A percentile compares a stretch with the other conserved stretches of the same genome.
These are phyloP conservation scores for Mycosphaerella arachidis DNA, from an alignment of 2,329 filamentous ascomycete genomes.

Conservation along the genomic window DNA sequence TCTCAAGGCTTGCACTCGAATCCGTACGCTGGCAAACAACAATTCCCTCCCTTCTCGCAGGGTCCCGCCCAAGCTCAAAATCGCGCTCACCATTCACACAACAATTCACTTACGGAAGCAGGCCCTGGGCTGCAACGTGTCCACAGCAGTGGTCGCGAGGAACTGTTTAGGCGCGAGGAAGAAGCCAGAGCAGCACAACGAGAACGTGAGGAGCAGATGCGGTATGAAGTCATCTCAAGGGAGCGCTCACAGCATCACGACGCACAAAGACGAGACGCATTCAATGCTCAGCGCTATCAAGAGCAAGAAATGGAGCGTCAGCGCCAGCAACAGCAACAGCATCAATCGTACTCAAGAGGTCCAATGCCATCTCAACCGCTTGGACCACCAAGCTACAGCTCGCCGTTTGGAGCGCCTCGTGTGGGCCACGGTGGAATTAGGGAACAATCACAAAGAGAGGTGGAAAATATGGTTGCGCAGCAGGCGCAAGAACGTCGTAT, in stretches of 20 bases:
- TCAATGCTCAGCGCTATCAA: slow-evolving; percentile 13
- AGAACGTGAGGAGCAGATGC: slow-evolving; percentile 4
- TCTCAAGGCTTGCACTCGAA: slow-evolving; percentile 27
- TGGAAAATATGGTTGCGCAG: slow-evolving; percentile 8
- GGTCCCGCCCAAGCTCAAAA: slow-evolving; percentile 25
- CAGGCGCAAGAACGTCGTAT: slow-evolving; percentile 15
- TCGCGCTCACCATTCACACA: slow-evolving; percentile 31
- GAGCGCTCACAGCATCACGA: slow-evolving; percentile 7
- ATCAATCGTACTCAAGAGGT: slow-evolving; percentile 7
- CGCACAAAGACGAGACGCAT: slow-evolving; percentile 2
- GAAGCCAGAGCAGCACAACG: slow-evolving; percentile 11
- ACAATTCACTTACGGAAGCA: slow-evolving; percentile 24
- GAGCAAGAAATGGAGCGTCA: slow-evolving; percentile 21
- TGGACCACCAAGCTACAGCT: slow-evolving; percentile 2
- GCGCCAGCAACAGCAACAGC: slow-evolving; percentile 15
- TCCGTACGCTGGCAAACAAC: slow-evolving; percentile 25
- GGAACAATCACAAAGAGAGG: slow-evolving; percentile 24
- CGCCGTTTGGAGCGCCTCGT: not conserved
- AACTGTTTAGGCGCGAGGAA: slow-evolving; percentile 23
- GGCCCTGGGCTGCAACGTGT: slow-evolving; percentile 23
- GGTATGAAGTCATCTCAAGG: slow-evolving; percentile 1
- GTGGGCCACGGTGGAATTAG: slow-evolving; percentile 11
- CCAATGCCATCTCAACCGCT: slow-evolving; percentile 1
- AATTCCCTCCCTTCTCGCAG: slow-evolving; percentile 22
- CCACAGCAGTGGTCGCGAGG: slow-evolving; percentile 23